phyloP scores from a whole-genome alignment of 78 protist species.

The Polysphondylium violaceum region DNA sequence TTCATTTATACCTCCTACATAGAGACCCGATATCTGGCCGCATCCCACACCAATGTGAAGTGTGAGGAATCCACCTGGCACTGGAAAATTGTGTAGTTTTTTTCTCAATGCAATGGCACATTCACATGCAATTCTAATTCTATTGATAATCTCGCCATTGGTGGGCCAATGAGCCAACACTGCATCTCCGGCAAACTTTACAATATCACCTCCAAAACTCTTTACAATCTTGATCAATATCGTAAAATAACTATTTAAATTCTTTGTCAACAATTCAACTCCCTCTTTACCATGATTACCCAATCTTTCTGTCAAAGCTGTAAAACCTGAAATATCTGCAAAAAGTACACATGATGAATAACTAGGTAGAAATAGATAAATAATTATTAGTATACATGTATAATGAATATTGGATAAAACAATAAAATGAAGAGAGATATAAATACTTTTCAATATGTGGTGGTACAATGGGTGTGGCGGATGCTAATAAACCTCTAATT shows the following conservation, averaged over 20 bases:
- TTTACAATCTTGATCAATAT: conserved; percentile 76
- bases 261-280: conserved; percentile 81
- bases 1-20: conserved; percentile 85
- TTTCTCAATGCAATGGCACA: conserved; percentile 78
- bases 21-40: conserved; percentile 79
- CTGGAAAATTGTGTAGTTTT: conserved; percentile 78
- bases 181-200: conserved; percentile 92
- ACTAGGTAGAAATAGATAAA: background rate
- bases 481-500: conserved; percentile 58
- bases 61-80: conserved; percentile 79
- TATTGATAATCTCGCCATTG: conserved; percentile 40
- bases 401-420: background rate
- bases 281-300: conserved; percentile 76
- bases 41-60: conserved; percentile 90
- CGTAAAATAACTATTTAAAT: conserved; percentile 80
- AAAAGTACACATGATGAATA: conserved; percentile 79
- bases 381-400: background rate
- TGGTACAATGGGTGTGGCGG: conserved; percentile 61
- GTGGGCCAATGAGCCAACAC: conserved; percentile 87
- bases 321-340: conserved; percentile 88
- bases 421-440: background rate
- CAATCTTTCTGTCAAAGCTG: conserved; percentile 81
- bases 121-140: conserved; percentile 83
- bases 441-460: conserved; percentile 69
- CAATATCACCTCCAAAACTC: conserved; percentile 86